Conservation (phyloP, 140 eudicot species). For the Senecio squalidus region DNA sequence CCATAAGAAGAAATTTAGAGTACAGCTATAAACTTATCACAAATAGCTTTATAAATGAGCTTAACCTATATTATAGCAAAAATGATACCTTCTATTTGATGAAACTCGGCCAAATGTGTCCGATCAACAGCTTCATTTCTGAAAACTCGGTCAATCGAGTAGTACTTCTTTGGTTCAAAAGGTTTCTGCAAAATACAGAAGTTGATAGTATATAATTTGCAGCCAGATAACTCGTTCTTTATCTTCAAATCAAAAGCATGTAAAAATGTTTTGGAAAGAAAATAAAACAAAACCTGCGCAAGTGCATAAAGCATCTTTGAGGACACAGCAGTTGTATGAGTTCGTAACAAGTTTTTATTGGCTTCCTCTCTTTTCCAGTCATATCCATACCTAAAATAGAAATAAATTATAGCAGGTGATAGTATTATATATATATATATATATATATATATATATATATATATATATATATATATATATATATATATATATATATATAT, state of each 20-base stretch:
- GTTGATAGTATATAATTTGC: neutral
- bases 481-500: too few species aligned
- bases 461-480: too few species aligned
- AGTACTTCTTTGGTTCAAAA: constrained; percentile 66
- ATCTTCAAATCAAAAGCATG: constrained; percentile 6
- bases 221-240: neutral
- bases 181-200: constrained; percentile 43
- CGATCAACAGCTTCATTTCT: constrained; percentile 98
- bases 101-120: constrained; percentile 95
- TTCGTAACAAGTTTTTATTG: constrained; percentile 76
- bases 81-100: constrained; percentile 87
- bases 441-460: too few species aligned
- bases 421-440: too few species aligned
- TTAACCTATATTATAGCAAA: too few species aligned
- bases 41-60: too few species aligned
- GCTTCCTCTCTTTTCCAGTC: constrained; percentile 98
- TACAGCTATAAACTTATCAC: too few species aligned
- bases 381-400: constrained; percentile 63
- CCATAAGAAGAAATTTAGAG: constrained; percentile 1
- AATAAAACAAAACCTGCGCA: constrained; percentile 59
- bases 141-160: constrained; percentile 84
- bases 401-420: too few species aligned
- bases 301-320: constrained; percentile 81
- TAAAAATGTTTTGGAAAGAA: neutral
- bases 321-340: constrained; percentile 98